Evolutionary conservation across 139 green algal species (phyloP).

Genomic region (Micractinium sp.): DNA sequence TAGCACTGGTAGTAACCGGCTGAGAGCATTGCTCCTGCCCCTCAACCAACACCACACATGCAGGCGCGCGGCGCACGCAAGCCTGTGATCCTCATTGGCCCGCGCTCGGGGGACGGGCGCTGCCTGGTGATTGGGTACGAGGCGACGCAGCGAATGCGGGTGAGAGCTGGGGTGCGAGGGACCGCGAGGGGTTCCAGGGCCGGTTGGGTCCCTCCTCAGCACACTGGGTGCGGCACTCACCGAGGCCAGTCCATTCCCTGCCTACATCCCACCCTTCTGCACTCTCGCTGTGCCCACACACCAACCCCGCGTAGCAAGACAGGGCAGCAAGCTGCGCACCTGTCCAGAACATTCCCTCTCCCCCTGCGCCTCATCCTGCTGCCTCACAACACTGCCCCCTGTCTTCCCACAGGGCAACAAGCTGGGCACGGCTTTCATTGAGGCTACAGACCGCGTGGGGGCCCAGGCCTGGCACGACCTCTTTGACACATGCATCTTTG

Average conservation of each 20-base stretch:
- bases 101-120: conserved; percentile 5
- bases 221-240: no score
- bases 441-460: conserved; percentile 38
- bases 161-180: background rate
- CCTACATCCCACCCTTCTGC: background rate
- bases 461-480: conserved; percentile 56
- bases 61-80: conserved; percentile 34
- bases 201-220: no score
- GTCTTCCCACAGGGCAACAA: conserved; percentile 36
- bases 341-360: background rate
- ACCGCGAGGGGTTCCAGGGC: background rate
- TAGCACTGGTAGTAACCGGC: background rate
- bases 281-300: background rate
- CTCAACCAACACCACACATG: background rate
- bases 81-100: conserved; percentile 47
- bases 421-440: conserved; percentile 46
- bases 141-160: conserved; percentile 34
- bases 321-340: no score
- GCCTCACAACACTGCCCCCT: no score
- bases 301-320: background rate
- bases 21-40: background rate
- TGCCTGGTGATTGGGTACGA: conserved; percentile 53
- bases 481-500: conserved; percentile 51
- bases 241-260: background rate
- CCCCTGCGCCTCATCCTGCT: background rate